Percentiles rank a stretch among this genome's conserved stretches.
phyloP scores from a whole-genome alignment of 2,329 filamentous ascomycete genomes.

The Gnomoniopsis smithogilvyi region DNA sequence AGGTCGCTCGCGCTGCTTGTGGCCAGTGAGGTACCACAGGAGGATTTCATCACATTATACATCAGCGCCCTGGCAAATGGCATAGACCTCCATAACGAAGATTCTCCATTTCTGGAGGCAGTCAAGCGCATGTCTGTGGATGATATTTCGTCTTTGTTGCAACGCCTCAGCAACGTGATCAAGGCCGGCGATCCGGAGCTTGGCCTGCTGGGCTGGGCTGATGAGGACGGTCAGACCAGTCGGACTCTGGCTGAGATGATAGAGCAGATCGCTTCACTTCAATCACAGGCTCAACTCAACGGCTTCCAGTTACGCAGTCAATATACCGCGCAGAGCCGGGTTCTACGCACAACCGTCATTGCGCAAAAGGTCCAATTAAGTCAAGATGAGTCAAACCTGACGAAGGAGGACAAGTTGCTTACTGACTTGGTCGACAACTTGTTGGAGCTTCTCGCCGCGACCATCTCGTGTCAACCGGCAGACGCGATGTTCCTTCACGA shows the following conservation, averaged over 20 bases:
- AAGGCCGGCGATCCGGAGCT: conserved; percentile 34
- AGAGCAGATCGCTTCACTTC: conserved; percentile 44
- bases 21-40: conserved; percentile 32
- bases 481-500: conserved; percentile 62
- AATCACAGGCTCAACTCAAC: conserved; percentile 39
- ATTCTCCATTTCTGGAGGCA: conserved; percentile 52
- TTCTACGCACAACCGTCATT: conserved; percentile 73
- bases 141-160: conserved; percentile 39
- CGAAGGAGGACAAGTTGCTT: conserved; percentile 67
- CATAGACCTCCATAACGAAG: conserved; percentile 44
- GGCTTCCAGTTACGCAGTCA: conserved; percentile 64
- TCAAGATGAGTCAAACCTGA: conserved; percentile 68
- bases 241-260: conserved; percentile 31
- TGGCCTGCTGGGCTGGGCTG: conserved; percentile 31
- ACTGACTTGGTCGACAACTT: conserved; percentile 61
- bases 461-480: conserved; percentile 33
- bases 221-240: conserved; percentile 20
- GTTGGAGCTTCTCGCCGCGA: conserved; percentile 42
- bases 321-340: conserved; percentile 68
- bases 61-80: conserved; percentile 57
- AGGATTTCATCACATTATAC: conserved; percentile 55
- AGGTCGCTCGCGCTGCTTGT: conserved; percentile 46
- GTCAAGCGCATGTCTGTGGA: conserved; percentile 60
- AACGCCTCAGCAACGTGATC: conserved; percentile 37
- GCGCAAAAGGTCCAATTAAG: conserved; percentile 79